Percentiles rank a stretch among this genome's conserved stretches.
phyloP scores from a whole-genome alignment of 2,329 filamentous ascomycete species.

The Ceratocystis huliohia region DNA sequence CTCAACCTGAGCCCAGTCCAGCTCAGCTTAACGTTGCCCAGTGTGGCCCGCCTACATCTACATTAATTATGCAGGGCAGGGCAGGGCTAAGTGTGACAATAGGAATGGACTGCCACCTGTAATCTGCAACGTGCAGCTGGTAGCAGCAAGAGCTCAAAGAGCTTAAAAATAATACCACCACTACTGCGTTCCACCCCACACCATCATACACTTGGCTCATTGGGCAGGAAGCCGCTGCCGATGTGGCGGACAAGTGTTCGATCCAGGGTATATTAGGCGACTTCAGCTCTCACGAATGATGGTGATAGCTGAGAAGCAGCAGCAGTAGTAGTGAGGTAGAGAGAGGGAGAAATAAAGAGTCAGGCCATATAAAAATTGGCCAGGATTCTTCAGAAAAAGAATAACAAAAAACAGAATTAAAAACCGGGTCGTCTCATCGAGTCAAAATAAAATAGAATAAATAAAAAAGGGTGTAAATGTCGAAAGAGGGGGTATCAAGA shows the following conservation, averaged over 20 bases:
- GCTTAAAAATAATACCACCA: background rate
- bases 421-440: slow-evolving; percentile 6
- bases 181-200: background rate
- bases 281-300: background rate
- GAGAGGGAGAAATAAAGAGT: background rate
- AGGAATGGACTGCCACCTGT: background rate
- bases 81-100: background rate
- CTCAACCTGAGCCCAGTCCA: background rate
- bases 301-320: background rate
- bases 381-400: background rate
- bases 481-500: slow-evolving; percentile 3
- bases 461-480: background rate
- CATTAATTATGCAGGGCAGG: background rate
- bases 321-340: background rate
- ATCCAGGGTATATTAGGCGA: background rate
- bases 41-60: background rate
- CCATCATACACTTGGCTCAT: background rate
- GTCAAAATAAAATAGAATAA: slow-evolving; percentile 1
- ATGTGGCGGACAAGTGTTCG: slow-evolving; percentile 11
- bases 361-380: background rate
- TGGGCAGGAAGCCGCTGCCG: background rate
- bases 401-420: background rate
- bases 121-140: slow-evolving; percentile 7
- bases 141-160: background rate
- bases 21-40: background rate